phyloP scores from a whole-genome alignment of 2,329 filamentous ascomycete genomes.

The Arthrobotrys sinensis region DNA sequence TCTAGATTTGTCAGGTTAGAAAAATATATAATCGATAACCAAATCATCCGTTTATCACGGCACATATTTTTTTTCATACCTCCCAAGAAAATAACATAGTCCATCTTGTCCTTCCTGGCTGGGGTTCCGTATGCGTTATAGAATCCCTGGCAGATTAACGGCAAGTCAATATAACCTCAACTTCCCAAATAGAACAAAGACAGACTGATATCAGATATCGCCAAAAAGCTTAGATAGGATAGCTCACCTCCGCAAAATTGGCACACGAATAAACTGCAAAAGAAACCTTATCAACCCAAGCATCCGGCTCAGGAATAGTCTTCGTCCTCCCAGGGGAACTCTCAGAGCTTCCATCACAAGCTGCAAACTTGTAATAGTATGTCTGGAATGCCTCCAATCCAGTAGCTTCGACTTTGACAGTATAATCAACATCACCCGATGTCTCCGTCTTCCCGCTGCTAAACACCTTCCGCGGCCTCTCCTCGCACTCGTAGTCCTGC shows the following conservation, averaged over 20 bases:
- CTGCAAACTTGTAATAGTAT: constrained; percentile 66
- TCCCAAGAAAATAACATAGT: constrained; percentile 68
- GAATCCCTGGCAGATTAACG: constrained; percentile 68
- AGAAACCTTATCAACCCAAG: constrained; percentile 64
- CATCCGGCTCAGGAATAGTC: constrained; percentile 65
- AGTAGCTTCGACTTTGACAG: constrained; percentile 66
- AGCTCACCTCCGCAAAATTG: constrained; percentile 65
- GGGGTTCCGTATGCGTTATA: constrained; percentile 71
- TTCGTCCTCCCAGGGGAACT: constrained; percentile 67
- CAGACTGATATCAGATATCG: constrained; percentile 34
- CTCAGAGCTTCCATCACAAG: constrained; percentile 64
- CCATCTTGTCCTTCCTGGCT: constrained; percentile 69
- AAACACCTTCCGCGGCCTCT: constrained; percentile 67
- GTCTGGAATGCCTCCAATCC: constrained; percentile 65
- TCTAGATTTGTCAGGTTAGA: constrained; percentile 67
- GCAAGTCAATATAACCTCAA: constrained; percentile 28
- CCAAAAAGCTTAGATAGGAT: constrained; percentile 24
- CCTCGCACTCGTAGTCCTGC: constrained; percentile 69
- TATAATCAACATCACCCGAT: constrained; percentile 82
- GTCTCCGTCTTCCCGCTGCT: constrained; percentile 77
- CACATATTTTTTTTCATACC: constrained; percentile 17
- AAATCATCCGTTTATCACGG: constrained; percentile 60
- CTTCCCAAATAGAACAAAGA: constrained; percentile 37
- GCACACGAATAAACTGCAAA: constrained; percentile 67
- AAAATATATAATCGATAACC: constrained; percentile 61